Percentiles rank a stretch among this genome's conserved stretches.
Evolutionary conservation across 805 yeast species (phyloP).

Genomic region (Kuraishia cidri): DNA sequence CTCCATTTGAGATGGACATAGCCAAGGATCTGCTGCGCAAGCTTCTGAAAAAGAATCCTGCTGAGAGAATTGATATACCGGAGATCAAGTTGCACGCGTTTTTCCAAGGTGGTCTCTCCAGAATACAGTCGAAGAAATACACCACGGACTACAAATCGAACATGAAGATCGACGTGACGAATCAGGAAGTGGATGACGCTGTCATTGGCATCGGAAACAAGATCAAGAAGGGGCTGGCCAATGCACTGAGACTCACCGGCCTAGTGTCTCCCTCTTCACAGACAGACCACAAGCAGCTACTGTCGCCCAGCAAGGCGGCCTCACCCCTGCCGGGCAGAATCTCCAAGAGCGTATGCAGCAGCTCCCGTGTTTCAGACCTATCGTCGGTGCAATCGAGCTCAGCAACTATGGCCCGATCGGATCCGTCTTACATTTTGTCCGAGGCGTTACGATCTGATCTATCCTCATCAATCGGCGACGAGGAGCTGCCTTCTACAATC

Average conservation of each 20-base stretch:
- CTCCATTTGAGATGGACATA: slow-evolving; percentile 18
- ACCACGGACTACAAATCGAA: slow-evolving; percentile 16
- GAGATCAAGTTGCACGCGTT: slow-evolving; percentile 79
- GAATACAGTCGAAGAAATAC: slow-evolving; percentile 17
- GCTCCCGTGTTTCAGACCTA: no score
- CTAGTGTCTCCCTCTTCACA: no score
- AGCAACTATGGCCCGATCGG: no score
- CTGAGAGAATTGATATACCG: slow-evolving; percentile 53
- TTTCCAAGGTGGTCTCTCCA: slow-evolving; percentile 19
- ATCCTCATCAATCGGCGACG: no score
- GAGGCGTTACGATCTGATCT: no score
- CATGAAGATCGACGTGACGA: slow-evolving; percentile 47
- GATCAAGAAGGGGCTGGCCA: slow-evolving; percentile 40
- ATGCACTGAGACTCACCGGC: slow-evolving; percentile 18
- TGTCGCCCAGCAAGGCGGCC: no score
- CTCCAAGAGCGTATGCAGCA: no score
- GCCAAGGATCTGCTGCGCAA: slow-evolving; percentile 51
- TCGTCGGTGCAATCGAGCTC: no score
- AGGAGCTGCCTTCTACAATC: no score
- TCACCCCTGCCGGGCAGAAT: no score
- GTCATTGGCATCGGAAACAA: slow-evolving; percentile 75
- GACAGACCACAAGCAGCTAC: no score
- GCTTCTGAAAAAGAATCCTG: slow-evolving; percentile 65
- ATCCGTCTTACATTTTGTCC: no score
- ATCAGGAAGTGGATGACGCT: slow-evolving; percentile 67